Percentiles rank a stretch among this genome's conserved stretches.
Evolutionary conservation across 2,329 filamentous ascomycete genomes (phyloP).

Genomic region (Trichoderma polysporum): DNA sequence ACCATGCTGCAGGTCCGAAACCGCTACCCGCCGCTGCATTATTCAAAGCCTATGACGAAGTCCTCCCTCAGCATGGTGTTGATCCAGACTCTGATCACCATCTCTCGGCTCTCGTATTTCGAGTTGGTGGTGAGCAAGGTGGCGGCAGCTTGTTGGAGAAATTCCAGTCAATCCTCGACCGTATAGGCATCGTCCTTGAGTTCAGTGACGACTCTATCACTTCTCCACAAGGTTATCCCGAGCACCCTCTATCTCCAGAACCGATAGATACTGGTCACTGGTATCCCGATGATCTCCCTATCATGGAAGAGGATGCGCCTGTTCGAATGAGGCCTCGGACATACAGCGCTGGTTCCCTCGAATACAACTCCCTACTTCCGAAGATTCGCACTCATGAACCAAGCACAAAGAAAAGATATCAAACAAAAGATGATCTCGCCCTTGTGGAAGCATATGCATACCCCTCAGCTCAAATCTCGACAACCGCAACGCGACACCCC

Average conservation of each 20-base stretch:
- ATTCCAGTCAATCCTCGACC: slow-evolving; percentile 65
- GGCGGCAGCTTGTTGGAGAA: slow-evolving; percentile 62
- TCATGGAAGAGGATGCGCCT: neutral
- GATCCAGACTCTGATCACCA: slow-evolving; percentile 72
- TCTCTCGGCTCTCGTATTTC: slow-evolving; percentile 76
- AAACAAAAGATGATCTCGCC: neutral
- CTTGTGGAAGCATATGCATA: neutral
- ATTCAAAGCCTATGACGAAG: slow-evolving; percentile 75
- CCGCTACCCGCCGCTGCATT: slow-evolving; percentile 72
- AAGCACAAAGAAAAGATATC: neutral
- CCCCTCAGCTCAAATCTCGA: neutral
- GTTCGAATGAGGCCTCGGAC: neutral
- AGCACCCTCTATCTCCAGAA: slow-evolving; percentile 27
- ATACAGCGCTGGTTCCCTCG: neutral
- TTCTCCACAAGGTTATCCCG: slow-evolving; percentile 29
- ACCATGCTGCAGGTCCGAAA: slow-evolving; percentile 57
- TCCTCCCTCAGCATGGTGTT: slow-evolving; percentile 69
- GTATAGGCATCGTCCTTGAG: slow-evolving; percentile 71
- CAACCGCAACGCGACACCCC: slow-evolving; percentile 3
- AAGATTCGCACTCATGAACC: neutral
- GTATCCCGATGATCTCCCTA: slow-evolving; percentile 20
- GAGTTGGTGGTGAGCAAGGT: slow-evolving; percentile 66
- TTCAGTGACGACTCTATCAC: slow-evolving; percentile 44
- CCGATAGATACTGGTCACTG: slow-evolving; percentile 24
- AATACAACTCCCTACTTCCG: neutral